Percentiles rank a stretch among this genome's conserved stretches.
These are phyloP conservation scores for Rosellinia necatrix DNA, from an alignment of 2,329 filamentous ascomycete genomes.

Conservation along the genomic window DNA sequence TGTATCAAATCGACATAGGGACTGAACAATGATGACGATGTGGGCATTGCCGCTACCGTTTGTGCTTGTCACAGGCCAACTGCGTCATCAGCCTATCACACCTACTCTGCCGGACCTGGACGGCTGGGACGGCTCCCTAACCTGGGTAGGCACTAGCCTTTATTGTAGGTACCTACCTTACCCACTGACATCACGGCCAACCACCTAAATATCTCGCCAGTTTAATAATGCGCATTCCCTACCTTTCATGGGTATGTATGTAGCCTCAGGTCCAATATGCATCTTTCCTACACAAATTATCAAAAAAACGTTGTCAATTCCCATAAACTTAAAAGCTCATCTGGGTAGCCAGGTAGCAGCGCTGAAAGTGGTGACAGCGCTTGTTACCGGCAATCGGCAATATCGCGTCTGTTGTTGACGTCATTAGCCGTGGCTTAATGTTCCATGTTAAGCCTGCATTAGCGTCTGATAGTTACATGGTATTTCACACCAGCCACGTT, in stretches of 20 bases:
- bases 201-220: no score
- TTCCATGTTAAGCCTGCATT: slow-evolving; percentile 11
- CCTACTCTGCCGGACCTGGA: slow-evolving; percentile 1
- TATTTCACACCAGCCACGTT: slow-evolving; percentile 21
- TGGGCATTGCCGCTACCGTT: slow-evolving; percentile 8
- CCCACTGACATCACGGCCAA: no score
- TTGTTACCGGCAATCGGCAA: slow-evolving; percentile 12
- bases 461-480: background rate
- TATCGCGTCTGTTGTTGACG: slow-evolving; percentile 8
- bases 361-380: background rate
- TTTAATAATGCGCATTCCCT: no score
- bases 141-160: background rate
- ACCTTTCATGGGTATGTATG: no score
- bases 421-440: slow-evolving; percentile 7
- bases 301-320: no score
- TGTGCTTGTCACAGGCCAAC: slow-evolving; percentile 11
- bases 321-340: no score
- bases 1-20: slow-evolving; percentile 2
- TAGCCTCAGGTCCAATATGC: no score
- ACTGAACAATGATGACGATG: slow-evolving; percentile 25
- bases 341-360: no score
- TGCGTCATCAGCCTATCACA: slow-evolving; percentile 25
- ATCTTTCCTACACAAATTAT: no score
- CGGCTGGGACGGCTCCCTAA: slow-evolving; percentile 6
- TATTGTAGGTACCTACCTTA: background rate